These are phyloP conservation scores for Afroboletus lepidellus DNA, from an alignment of 1,284 basidiomycete genomes.

Conservation along the genomic window DNA sequence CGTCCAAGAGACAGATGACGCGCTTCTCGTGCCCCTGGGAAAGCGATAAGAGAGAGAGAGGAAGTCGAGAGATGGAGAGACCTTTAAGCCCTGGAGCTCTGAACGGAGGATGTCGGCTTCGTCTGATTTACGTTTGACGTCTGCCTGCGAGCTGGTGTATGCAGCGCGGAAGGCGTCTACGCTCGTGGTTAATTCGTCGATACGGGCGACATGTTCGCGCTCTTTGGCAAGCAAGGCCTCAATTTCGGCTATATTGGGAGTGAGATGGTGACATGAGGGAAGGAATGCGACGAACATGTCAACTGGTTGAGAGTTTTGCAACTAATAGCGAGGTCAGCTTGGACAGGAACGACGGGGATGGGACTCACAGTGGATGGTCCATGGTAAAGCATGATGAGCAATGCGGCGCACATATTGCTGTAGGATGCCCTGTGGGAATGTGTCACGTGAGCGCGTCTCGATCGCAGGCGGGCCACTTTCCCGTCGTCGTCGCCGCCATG, in stretches of 20 bases:
- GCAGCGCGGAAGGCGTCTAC: constrained; percentile 25
- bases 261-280: background rate
- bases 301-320: constrained; percentile 8
- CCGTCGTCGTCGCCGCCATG: constrained; percentile 12
- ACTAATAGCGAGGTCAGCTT: background rate
- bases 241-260: constrained; percentile 28
- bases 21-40: constrained; percentile 44
- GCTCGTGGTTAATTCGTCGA: constrained; percentile 28
- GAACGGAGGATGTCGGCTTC: constrained; percentile 16
- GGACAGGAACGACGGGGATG: rapidly evolving
- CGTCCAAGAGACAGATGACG: constrained; percentile 60
- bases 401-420: background rate
- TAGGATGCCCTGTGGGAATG: constrained; percentile 21
- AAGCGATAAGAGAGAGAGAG: constrained; percentile 2
- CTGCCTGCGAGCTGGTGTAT: constrained; percentile 22
- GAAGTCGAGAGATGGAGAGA: background rate
- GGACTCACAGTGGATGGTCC: constrained; percentile 21
- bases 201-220: constrained; percentile 16
- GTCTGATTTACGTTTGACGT: constrained; percentile 21
- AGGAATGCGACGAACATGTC: constrained; percentile 15
- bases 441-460: constrained; percentile 32
- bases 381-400: constrained; percentile 1
- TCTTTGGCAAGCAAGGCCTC: constrained; percentile 27
- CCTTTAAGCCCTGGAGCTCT: constrained; percentile 30
- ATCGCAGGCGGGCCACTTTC: constrained; percentile 16